Conservation (phyloP, 2,329 filamentous ascomycete genomes). For the Waltergamsia citrina region DNA sequence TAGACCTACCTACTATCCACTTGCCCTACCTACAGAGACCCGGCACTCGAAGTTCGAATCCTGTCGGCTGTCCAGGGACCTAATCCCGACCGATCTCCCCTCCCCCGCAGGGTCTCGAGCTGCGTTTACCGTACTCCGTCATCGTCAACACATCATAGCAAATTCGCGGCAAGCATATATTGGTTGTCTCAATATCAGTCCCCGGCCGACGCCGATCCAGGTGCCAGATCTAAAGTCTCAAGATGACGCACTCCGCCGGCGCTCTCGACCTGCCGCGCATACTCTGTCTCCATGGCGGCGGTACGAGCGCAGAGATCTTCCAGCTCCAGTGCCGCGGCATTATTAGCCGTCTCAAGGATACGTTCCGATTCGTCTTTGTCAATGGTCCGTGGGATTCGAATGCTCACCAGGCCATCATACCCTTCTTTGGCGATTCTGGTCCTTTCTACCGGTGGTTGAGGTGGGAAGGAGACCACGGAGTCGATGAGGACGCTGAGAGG, state of each 20-base stretch:
- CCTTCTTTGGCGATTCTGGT: slow-evolving; percentile 55
- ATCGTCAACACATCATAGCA: too few relatives aligned
- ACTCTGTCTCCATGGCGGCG: slow-evolving; percentile 74
- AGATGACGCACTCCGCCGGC: too few relatives aligned
- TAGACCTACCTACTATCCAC: too few relatives aligned
- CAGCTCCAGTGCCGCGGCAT: slow-evolving; percentile 53
- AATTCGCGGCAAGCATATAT: too few relatives aligned
- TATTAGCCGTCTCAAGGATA: slow-evolving; percentile 32
- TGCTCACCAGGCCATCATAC: slow-evolving; percentile 51
- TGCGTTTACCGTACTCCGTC: too few relatives aligned
- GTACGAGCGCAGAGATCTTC: slow-evolving; percentile 64
- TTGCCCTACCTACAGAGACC: too few relatives aligned
- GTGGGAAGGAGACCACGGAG: slow-evolving; percentile 49
- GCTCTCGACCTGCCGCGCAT: slow-evolving; percentile 46
- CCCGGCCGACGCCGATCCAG: too few relatives aligned
- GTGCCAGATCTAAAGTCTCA: not conserved
- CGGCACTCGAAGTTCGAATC: too few relatives aligned
- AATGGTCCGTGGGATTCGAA: slow-evolving; percentile 57
- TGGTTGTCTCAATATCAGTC: too few relatives aligned
- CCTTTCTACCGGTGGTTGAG: slow-evolving; percentile 57
- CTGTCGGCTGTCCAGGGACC: too few relatives aligned
- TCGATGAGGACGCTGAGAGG: slow-evolving; percentile 29
- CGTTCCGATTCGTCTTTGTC: slow-evolving; percentile 64
- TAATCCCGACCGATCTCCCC: too few relatives aligned
- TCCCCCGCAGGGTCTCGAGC: too few relatives aligned